Evolutionary conservation across 345 rosid species (phyloP).

Genomic region (Boechera divaricarpa): DNA sequence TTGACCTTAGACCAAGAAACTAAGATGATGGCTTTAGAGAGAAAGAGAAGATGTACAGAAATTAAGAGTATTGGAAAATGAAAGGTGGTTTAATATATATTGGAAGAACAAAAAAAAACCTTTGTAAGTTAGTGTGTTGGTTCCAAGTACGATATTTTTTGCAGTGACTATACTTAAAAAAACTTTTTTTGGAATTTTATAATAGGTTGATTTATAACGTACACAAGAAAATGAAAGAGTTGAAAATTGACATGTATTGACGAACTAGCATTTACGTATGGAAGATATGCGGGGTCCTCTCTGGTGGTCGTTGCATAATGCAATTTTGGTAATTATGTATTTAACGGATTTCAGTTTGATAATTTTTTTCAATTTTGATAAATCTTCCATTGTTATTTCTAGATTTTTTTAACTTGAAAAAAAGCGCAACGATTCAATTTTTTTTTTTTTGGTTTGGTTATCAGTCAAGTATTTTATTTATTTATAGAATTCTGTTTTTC

Average conservation of each 20-base stretch:
- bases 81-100: slow-evolving; percentile 10
- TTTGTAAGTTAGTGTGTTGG: slow-evolving; percentile 26
- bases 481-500: too few relatives aligned
- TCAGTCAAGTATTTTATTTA: too few relatives aligned
- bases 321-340: slow-evolving; percentile 2
- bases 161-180: slow-evolving; percentile 6
- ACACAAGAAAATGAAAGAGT: slow-evolving; percentile 18
- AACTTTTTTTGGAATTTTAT: not conserved
- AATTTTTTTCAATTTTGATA: not conserved
- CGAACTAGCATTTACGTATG: slow-evolving; percentile 13
- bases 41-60: slow-evolving; percentile 13
- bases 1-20: slow-evolving; percentile 36
- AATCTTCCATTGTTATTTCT: too few relatives aligned
- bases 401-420: too few relatives aligned
- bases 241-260: slow-evolving; percentile 11
- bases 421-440: too few relatives aligned
- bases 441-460: too few relatives aligned
- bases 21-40: slow-evolving; percentile 39
- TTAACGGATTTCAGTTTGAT: slow-evolving; percentile 9
- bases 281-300: slow-evolving; percentile 27
- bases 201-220: slow-evolving; percentile 23
- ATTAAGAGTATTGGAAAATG: slow-evolving; percentile 27
- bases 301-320: slow-evolving; percentile 11
- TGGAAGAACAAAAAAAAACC: not conserved
- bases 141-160: not conserved